Evolutionary conservation across 192 early-diverging fungal species (phyloP).

Genomic region (Coemansia sp.): DNA sequence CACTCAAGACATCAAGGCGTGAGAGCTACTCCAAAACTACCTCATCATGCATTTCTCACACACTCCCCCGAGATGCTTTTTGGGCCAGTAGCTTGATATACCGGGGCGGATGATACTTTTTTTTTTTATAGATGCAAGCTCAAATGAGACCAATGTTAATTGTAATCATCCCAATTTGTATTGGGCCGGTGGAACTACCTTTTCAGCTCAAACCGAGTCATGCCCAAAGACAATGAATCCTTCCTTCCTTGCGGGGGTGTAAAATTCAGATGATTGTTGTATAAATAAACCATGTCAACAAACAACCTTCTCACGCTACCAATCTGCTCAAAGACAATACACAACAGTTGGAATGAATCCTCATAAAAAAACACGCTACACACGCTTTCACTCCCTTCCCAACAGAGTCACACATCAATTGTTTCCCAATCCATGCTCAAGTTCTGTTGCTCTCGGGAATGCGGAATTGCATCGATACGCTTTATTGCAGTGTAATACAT

Average conservation of each 20-base stretch:
- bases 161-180: conserved; percentile 4
- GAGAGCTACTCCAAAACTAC: conserved; percentile 1
- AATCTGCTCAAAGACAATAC: neutral
- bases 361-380: conserved; percentile 1
- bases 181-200: neutral
- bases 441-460: neutral
- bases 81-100: neutral
- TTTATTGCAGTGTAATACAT: neutral
- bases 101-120: neutral
- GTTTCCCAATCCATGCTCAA: neutral
- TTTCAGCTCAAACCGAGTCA: neutral
- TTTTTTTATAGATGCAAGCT: neutral
- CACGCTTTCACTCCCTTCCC: neutral
- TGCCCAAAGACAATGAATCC: neutral
- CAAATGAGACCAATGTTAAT: neutral
- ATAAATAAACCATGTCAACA: neutral
- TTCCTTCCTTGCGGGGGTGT: neutral
- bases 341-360: neutral
- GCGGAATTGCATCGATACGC: neutral
- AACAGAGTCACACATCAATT: neutral
- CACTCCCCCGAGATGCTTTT: neutral
- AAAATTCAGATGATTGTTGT: neutral
- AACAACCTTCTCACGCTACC: conserved; percentile 1
- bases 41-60: neutral
- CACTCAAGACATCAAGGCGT: conserved; percentile 1